Evolutionary conservation across 192 early-diverging fungal species (phyloP).

Genomic region (Podila horticola): DNA sequence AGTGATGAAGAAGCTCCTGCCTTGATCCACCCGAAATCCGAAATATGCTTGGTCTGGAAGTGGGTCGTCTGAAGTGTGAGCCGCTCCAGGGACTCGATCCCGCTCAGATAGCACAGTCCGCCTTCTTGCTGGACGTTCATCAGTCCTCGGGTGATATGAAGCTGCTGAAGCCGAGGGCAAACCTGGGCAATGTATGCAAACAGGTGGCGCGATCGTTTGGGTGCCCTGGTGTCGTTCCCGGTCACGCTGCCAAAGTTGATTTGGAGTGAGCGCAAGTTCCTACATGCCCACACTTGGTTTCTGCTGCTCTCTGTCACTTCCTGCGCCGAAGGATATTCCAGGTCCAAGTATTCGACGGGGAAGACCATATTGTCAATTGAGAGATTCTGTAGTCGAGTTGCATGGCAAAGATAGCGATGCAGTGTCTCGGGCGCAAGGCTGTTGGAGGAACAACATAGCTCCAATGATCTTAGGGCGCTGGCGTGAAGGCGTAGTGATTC

Average conservation of each 20-base stretch:
- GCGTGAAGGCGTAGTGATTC: conserved; percentile 9
- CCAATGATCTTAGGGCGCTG: conserved; percentile 7
- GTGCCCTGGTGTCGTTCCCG: conserved; percentile 9
- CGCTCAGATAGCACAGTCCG: conserved; percentile 14
- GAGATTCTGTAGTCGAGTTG: conserved; percentile 16
- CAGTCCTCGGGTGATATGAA: conserved; percentile 12
- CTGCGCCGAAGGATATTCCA: conserved; percentile 6
- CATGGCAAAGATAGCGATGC: conserved; percentile 20
- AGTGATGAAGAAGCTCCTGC: not conserved
- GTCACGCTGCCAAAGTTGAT: conserved; percentile 12
- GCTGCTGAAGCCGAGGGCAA: conserved; percentile 7
- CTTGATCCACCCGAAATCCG: conserved; percentile 14
- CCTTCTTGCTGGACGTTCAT: conserved; percentile 20
- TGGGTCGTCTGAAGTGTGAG: conserved; percentile 12
- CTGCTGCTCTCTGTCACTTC: not conserved
- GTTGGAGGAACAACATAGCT: conserved; percentile 7
- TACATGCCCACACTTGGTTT: conserved; percentile 13
- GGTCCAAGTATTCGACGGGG: conserved; percentile 26
- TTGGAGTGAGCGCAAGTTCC: conserved; percentile 13
- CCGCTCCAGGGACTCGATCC: conserved; percentile 1
- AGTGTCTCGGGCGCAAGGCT: conserved; percentile 7
- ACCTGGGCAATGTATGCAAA: conserved; percentile 22
- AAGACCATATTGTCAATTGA: conserved; percentile 11
- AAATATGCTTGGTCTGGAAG: conserved; percentile 20
- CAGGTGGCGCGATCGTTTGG: conserved; percentile 13